phyloP scores from a whole-genome alignment of 2,329 filamentous ascomycete genomes.

The Rugonectria rugulosa region DNA sequence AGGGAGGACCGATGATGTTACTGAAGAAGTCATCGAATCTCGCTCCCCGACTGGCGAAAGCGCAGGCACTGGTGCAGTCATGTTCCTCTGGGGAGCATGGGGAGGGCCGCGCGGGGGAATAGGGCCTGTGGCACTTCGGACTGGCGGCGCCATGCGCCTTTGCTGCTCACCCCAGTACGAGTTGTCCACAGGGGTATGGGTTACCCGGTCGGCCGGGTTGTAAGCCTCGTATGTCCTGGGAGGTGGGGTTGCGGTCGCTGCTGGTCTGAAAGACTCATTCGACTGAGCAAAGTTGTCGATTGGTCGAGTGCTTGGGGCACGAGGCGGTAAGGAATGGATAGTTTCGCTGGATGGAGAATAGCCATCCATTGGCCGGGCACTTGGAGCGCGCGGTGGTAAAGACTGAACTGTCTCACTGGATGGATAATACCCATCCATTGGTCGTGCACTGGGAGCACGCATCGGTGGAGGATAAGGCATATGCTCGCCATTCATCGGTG shows the following conservation, averaged over 20 bases:
- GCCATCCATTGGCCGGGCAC: constrained; percentile 40
- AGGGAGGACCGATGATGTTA: background rate
- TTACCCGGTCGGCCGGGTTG: constrained; percentile 43
- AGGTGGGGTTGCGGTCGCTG: constrained; percentile 21
- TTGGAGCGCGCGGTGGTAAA: constrained; percentile 34
- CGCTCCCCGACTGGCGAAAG: constrained; percentile 38
- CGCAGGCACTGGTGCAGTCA: constrained; percentile 52
- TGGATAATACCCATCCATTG: constrained; percentile 42
- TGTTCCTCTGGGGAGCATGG: constrained; percentile 52
- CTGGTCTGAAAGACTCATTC: constrained; percentile 13
- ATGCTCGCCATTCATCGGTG: constrained; percentile 35
- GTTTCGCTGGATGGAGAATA: constrained; percentile 35
- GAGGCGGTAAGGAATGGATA: constrained; percentile 1
- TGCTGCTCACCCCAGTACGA: constrained; percentile 34
- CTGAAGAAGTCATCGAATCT: constrained; percentile 32
- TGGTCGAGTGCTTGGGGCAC: constrained; percentile 41
- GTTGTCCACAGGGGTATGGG: constrained; percentile 43
- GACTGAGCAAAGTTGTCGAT: constrained; percentile 41
- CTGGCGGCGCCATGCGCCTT: constrained; percentile 36
- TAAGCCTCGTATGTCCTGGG: constrained; percentile 41
- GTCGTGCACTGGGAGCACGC: constrained; percentile 43
- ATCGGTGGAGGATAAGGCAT: constrained; percentile 45
- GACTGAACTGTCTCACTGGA: constrained; percentile 18
- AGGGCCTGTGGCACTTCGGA: constrained; percentile 52
- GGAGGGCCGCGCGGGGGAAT: constrained; percentile 44